Percentiles rank a stretch among this genome's conserved stretches.
phyloP scores from a whole-genome alignment of 1,139 yeast species.

The Yamadazyma buinensis region DNA sequence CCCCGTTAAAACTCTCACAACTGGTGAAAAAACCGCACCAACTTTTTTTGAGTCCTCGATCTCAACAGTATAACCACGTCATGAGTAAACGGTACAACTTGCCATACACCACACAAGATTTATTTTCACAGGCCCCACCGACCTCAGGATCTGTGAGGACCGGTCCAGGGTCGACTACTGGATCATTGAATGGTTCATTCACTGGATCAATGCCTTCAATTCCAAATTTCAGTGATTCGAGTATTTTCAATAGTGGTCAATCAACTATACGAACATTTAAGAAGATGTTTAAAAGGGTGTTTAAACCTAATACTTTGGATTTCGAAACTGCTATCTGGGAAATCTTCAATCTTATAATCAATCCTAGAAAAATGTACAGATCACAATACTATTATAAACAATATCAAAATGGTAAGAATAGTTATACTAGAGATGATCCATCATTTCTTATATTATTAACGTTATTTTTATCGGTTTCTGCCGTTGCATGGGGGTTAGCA shows the following conservation, averaged over 20 bases:
- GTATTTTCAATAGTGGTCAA: constrained; percentile 1
- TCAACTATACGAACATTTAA: constrained; percentile 12
- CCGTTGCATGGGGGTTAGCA: constrained; percentile 87
- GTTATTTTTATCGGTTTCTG: constrained; percentile 62
- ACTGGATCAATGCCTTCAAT: constrained; percentile 9
- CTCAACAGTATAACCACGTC: too few relatives aligned
- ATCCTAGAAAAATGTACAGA: constrained; percentile 79
- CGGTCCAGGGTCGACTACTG: constrained; percentile 6
- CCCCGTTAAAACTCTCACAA: too few relatives aligned
- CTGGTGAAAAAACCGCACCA: too few relatives aligned
- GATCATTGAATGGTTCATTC: constrained; percentile 17
- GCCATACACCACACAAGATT: constrained; percentile 38
- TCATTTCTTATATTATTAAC: constrained; percentile 74
- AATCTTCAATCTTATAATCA: constrained; percentile 64
- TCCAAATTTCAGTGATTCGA: constrained; percentile 1
- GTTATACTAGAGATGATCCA: constrained; percentile 89
- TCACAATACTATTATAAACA: constrained; percentile 70
- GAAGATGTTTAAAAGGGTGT: constrained; percentile 38
- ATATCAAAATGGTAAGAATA: constrained; percentile 25
- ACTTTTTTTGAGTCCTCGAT: too few relatives aligned
- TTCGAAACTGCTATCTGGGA: constrained; percentile 95
- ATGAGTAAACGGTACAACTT: constrained; percentile 31
- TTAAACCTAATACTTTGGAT: constrained; percentile 79
- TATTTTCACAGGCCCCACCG: constrained; percentile 26
- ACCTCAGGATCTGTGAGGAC: constrained; percentile 14